Base-by-base conservation (phyloP, 192 early-diverging fungal genomes). In the Neocallimastix lanati region DNA sequence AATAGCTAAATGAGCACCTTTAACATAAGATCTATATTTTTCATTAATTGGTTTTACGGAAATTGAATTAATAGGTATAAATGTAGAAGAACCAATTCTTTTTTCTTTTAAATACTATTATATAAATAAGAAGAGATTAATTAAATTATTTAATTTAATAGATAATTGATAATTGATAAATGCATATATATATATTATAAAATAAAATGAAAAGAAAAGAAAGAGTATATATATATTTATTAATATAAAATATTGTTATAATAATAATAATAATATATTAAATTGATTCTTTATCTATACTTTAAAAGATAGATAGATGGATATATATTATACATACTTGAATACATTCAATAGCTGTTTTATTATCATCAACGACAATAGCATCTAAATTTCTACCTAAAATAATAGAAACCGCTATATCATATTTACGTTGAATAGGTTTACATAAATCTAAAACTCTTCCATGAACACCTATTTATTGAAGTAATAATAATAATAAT, bases 261-360 rank as follows among this genome's bases (percentile, higher is more conserved):
- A n/a, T n/a, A n/a, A n/a, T n/a, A n/a, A n/a, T n/a, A n/a, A n/a
- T n/a, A n/a, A n/a, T n/a, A n/a, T n/a, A n/a, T n/a, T n/a, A n/a
- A n/a, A n/a, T n/a, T n/a, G n/a, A n/a, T n/a, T n/a, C n/a, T n/a
- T n/a, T n/a, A n/a, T n/a, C n/a, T n/a, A n/a, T n/a, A n/a, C n/a
- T n/a, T n/a, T n/a, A n/a, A n/a, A n/a, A n/a, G n/a, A n/a, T n/a
- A n/a, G n/a, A n/a, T n/a, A n/a, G n/a, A n/a, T n/a, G n/a, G n/a
- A 33, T 33, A 21, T 50, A 21, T 50, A 3, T 16, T 21, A 4
- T 4, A 5, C 80, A 28, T 81, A 93, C 90, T 81, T 93, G 89
- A 81, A 99, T 98, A 82, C 98, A 99, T 79, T 98, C 96, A 76
- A 97, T 92, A 11, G 95, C 98, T 0, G 92, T 97, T 83, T 91